Evolutionary conservation across 2,329 filamentous ascomycete species (phyloP), one percentile per base, ranked within the genome.

Genomic region (Ophiostoma piceae): DNA sequence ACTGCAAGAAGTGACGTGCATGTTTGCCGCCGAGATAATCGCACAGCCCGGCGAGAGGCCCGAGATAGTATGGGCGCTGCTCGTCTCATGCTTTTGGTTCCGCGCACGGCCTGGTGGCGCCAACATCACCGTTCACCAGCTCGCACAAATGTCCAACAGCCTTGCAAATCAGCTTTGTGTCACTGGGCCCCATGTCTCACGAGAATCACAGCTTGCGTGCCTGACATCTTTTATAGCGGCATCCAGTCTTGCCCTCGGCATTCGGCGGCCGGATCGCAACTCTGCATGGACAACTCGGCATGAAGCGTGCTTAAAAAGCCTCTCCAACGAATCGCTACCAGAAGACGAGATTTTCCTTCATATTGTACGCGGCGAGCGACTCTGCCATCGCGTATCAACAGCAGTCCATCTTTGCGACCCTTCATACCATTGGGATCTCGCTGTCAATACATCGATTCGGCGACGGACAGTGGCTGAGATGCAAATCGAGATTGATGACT

Each of bases 11-110:
- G 35, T n/a, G 62, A 62, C 66, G 35, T 66, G 68, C 47, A 57
- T 69, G 68, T 69, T 67, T 16, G 68, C 64, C 47, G 47, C 66
- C 22, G 68, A 69, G 35, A 64, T 67, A 22, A 67, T 69, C 32
- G 54, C 62, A 32, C 51, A 57, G 16, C 41, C 68, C n/a, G 66
- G 66, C 32, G 62, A 60, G 5, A 22, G 64, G 1, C 62, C 43
- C 14, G 68, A 69, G 19, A 69, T 65, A 1, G 68, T 69, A 14
- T 69, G 68, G 68, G 62, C 68, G 22, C 64, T 69, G 47, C 64
- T 69, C 1, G 47, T 69, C 3, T 29, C 64, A 6, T 67, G 43
- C 47, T 66, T 67, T 26, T 69, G 35, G 43, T 69, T 66, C 64
- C 64, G 68, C 3, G 64, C 68, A 3, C 62, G 39, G 47, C 64